Evolutionary conservation across 306 rosid species (phyloP).

Genomic region (Pyrus pyrifolia): DNA sequence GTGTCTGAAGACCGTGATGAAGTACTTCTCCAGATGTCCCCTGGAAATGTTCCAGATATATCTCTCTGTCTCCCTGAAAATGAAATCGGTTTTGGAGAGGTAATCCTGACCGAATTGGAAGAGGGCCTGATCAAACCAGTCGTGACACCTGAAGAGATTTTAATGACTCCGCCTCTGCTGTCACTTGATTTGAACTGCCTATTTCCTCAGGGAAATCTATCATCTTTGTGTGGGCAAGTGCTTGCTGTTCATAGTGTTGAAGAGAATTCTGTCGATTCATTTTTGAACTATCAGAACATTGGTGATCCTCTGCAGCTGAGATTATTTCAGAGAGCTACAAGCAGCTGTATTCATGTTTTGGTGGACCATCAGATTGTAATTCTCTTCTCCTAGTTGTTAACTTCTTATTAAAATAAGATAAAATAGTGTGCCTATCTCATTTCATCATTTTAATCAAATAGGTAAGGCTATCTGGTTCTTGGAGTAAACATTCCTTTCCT

Average conservation of each 20-base stretch:
- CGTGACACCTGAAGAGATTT: constrained; percentile 25
- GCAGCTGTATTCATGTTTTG: constrained; percentile 63
- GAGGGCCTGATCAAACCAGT: constrained; percentile 23
- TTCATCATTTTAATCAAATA: constrained; percentile 24
- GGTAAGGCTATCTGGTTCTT: constrained; percentile 60
- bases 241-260: constrained; percentile 40
- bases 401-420: background rate
- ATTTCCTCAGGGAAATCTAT: constrained; percentile 71
- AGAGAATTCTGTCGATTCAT: constrained; percentile 30
- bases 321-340: constrained; percentile 29
- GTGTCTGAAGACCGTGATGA: constrained; percentile 29
- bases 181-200: constrained; percentile 30
- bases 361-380: constrained; percentile 54
- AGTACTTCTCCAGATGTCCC: constrained; percentile 20
- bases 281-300: constrained; percentile 29
- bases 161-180: constrained; percentile 2
- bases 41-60: constrained; percentile 45
- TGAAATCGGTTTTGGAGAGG: constrained; percentile 29
- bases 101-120: constrained; percentile 22
- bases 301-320: constrained; percentile 29
- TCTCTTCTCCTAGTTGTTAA: constrained; percentile 4
- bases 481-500: constrained; percentile 41
- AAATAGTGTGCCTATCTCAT: constrained; percentile 7
- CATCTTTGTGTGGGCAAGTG: constrained; percentile 51
- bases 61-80: constrained; percentile 51